Evolutionary conservation across 2,329 filamentous ascomycete species (phyloP).

Genomic region (Colletotrichum brevisporum): DNA sequence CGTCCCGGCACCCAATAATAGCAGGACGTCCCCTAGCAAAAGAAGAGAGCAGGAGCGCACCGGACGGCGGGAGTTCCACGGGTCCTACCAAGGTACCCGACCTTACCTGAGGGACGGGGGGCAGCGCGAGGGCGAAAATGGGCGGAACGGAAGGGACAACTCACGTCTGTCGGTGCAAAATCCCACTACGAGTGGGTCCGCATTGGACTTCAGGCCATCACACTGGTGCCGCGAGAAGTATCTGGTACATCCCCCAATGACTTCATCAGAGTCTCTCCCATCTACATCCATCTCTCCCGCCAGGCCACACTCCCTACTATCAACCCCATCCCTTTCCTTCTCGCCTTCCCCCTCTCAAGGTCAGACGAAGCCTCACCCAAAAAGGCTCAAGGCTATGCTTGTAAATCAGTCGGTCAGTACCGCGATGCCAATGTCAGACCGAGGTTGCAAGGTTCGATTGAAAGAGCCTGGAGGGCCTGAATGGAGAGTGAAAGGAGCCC

Average conservation of each 20-base stretch:
- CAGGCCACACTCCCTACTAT: no score
- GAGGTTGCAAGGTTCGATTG: conserved; percentile 3
- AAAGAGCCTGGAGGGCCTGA: neutral
- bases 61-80: conserved; percentile 20
- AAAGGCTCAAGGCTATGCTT: neutral
- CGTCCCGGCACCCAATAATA: neutral
- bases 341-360: neutral
- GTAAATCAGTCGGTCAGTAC: neutral
- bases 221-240: conserved; percentile 19
- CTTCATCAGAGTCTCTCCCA: conserved; percentile 19
- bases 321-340: no score
- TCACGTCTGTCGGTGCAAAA: conserved; percentile 43
- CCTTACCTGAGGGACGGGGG: conserved; percentile 23
- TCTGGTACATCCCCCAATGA: conserved; percentile 25
- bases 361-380: conserved; percentile 21
- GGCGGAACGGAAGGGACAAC: conserved; percentile 41
- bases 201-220: conserved; percentile 39
- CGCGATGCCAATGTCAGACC: neutral
- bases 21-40: neutral
- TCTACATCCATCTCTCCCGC: no score
- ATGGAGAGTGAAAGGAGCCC: no score
- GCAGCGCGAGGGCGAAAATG: conserved; percentile 36
- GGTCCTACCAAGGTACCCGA: conserved; percentile 26
- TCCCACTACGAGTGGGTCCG: conserved; percentile 43
- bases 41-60: conserved; percentile 2